Base-by-base conservation (phyloP, 1,284 basidiomycete species). In the Athelia sp. region DNA sequence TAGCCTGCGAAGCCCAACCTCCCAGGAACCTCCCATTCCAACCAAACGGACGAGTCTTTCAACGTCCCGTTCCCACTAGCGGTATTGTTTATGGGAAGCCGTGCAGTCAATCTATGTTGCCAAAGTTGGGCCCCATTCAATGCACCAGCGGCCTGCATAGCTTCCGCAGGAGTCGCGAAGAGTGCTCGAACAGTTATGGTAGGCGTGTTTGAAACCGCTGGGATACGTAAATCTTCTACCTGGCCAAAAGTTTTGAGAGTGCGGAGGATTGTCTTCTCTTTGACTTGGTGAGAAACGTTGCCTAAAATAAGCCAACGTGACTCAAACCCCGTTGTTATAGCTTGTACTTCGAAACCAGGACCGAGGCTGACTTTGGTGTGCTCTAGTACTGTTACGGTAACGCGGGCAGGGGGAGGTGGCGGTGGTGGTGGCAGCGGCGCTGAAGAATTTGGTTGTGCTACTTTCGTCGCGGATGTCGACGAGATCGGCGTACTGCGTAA, bases 1-100 rank as follows among this genome's bases (percentile, higher is more conserved):
- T 82, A 88, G 1, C 86, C 86, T 17, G 74, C 77, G 52, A 78
- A 87, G 0, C 72, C 82, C 1, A 68, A 67, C 34, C 70, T 72
- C 14, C 63, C 62, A 0, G 86, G 81, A 2, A 72, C 72, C 18
- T 76, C 70, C 76, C 77, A 83, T 14, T 70, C 61, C 24, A 88
- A 62, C 10, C 74, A 73, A 3, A 85, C 72, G 10, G 69, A 64
- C 1, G 70, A 72, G 50, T 82, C 76, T 18, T 66, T 64, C n/a
- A 81, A 58, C 2, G 62, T 57, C 0, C 67, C 69, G 6, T 64
- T 67, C 3, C 68, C 64, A 6, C 59, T 61, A 3, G 63, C 62
- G 1, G 62, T 57, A 47, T 66, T 64, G 38, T 67, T 66, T 3
- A 76, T 55, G 2, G 70, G 65, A 6, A 79, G 61, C 0, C 66